Evolutionary conservation across 306 rosid species (phyloP).

Genomic region (Abrus pulchellus): DNA sequence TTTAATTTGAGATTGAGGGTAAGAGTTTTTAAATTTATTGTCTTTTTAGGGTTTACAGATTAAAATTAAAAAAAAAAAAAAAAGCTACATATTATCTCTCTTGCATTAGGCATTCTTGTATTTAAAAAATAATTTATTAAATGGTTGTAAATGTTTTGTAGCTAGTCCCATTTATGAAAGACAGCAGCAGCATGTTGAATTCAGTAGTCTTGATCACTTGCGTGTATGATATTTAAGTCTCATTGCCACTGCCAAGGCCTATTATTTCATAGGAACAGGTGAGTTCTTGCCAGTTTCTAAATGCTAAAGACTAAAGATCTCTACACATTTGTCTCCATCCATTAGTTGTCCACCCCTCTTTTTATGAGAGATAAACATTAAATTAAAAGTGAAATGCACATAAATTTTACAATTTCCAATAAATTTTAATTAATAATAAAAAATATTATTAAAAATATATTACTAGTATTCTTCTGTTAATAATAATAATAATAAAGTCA

Average conservation of each 20-base stretch:
- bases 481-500: no score
- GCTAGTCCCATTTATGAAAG: neutral
- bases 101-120: no score
- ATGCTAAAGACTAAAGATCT: neutral
- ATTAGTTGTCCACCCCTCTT: neutral
- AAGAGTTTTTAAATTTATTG: no score
- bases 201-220: neutral
- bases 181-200: neutral
- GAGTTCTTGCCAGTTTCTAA: neutral
- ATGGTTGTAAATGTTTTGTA: neutral
- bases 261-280: neutral
- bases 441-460: no score
- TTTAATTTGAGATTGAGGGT: no score
- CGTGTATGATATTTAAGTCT: neutral
- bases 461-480: no score
- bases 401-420: no score
- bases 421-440: no score
- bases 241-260: neutral
- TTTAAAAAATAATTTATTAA: neutral
- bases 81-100: no score
- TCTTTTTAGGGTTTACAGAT: no score
- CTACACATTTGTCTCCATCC: neutral
- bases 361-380: neutral
- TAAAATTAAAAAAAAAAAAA: no score
- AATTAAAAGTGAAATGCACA: no score